phyloP scores from a whole-genome alignment of 1,284 basidiomycete genomes.

The Serendipita sp. region DNA sequence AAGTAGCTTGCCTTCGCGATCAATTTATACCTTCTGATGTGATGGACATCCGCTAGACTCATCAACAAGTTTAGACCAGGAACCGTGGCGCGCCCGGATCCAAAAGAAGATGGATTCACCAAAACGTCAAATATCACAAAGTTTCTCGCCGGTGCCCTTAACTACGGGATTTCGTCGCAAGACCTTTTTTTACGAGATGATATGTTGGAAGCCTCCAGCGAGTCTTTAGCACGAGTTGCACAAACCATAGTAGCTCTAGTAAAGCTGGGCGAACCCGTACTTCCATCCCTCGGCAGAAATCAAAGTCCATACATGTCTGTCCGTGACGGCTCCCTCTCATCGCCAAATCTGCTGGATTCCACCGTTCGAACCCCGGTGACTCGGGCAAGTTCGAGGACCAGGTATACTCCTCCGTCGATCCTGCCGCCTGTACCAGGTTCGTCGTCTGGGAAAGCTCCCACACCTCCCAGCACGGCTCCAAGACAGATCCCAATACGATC shows the following conservation, averaged over 20 bases:
- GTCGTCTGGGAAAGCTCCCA: background rate
- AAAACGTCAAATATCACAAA: slow-evolving; percentile 55
- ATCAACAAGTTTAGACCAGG: slow-evolving; percentile 57
- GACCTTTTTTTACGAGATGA: slow-evolving; percentile 59
- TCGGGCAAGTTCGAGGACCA: background rate
- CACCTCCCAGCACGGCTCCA: background rate
- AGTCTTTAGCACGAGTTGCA: slow-evolving; percentile 51
- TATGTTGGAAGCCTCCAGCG: slow-evolving; percentile 42
- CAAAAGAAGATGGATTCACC: slow-evolving; percentile 50
- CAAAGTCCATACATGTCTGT: slow-evolving; percentile 15
- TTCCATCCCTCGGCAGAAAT: background rate
- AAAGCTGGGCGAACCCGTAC: slow-evolving; percentile 39
- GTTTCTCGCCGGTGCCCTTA: slow-evolving; percentile 49
- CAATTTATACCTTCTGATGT: background rate
- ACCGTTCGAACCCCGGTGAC: slow-evolving; percentile 15
- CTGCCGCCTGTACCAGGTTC: slow-evolving; percentile 6
- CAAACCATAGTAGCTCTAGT: slow-evolving; percentile 51
- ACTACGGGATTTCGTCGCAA: slow-evolving; percentile 43
- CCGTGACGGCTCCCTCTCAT: slow-evolving; percentile 38
- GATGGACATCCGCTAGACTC: slow-evolving; percentile 30
- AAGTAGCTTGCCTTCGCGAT: slow-evolving; percentile 23
- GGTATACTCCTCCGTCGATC: slow-evolving; percentile 2
- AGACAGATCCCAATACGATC: background rate
- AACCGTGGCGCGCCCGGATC: slow-evolving; percentile 46
- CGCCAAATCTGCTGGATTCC: slow-evolving; percentile 36